Conservation (phyloP, 495 filamentous ascomycete species). For the Penicillium crystallinum region DNA sequence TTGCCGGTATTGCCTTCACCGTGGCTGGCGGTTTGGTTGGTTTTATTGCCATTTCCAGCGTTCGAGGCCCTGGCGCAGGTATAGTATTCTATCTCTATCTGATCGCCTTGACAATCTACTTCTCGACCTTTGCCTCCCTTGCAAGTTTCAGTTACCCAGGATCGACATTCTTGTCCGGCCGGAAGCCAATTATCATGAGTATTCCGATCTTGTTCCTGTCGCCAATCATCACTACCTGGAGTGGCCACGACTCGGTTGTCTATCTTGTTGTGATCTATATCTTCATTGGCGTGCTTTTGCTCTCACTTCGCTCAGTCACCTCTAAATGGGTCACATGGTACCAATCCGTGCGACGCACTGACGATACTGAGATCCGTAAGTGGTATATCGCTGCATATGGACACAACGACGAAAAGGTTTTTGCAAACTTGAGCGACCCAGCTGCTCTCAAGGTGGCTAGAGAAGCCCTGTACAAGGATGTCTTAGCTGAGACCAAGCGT, state of each 20-base stretch:
- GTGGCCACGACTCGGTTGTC: slow-evolving; percentile 42
- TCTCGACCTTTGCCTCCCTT: slow-evolving; percentile 46
- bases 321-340: slow-evolving; percentile 52
- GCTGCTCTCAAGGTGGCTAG: slow-evolving; percentile 44
- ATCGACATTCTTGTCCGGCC: slow-evolving; percentile 46
- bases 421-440: slow-evolving; percentile 37
- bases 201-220: slow-evolving; percentile 46
- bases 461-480: slow-evolving; percentile 39
- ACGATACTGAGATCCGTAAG: slow-evolving; percentile 44
- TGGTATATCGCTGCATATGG: slow-evolving; percentile 42
- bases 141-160: slow-evolving; percentile 55
- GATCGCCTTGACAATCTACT: slow-evolving; percentile 45
- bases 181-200: slow-evolving; percentile 39
- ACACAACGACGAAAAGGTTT: slow-evolving; percentile 31
- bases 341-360: slow-evolving; percentile 39
- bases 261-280: slow-evolving; percentile 45
- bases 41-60: slow-evolving; percentile 42
- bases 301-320: slow-evolving; percentile 41
- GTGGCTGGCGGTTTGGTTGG: slow-evolving; percentile 43
- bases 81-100: slow-evolving; percentile 49
- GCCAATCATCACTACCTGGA: slow-evolving; percentile 42
- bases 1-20: slow-evolving; percentile 54
- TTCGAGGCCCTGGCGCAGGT: slow-evolving; percentile 34
- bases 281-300: slow-evolving; percentile 39
- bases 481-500: slow-evolving; percentile 40